phyloP scores from a whole-genome alignment of 2,329 filamentous ascomycete species.

The Aspergillus sp. region DNA sequence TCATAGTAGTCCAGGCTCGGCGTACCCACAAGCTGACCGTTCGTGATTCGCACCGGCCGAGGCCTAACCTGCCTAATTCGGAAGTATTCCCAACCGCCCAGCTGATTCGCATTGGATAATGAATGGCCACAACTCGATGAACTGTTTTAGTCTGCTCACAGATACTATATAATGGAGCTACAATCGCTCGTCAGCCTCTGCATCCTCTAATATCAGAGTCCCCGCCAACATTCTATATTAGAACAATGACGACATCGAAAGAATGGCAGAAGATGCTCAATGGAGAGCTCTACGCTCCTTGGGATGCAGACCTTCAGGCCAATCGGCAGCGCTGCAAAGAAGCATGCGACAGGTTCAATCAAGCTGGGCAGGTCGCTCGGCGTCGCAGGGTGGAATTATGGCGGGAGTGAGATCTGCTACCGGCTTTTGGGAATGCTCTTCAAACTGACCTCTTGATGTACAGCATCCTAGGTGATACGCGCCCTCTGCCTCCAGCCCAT shows the following conservation, averaged over 20 bases:
- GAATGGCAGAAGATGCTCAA: slow-evolving; percentile 34
- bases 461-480: slow-evolving; percentile 28
- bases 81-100: slow-evolving; percentile 12
- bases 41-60: background rate
- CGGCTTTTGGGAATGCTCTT: background rate
- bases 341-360: slow-evolving; percentile 31
- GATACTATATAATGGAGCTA: background rate
- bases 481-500: slow-evolving; percentile 24
- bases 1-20: background rate
- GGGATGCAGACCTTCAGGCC: slow-evolving; percentile 30
- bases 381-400: slow-evolving; percentile 29
- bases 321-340: slow-evolving; percentile 29
- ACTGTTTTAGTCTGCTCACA: background rate
- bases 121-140: background rate
- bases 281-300: slow-evolving; percentile 29
- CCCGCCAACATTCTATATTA: background rate
- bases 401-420: slow-evolving; percentile 22
- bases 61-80: slow-evolving; percentile 13
- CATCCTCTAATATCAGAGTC: background rate
- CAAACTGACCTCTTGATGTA: background rate
- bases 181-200: background rate
- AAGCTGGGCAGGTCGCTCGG: slow-evolving; percentile 23
- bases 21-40: background rate
- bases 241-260: slow-evolving; percentile 25
- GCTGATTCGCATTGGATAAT: background rate